A percentile compares a stretch with the other conserved stretches of the same genome.
phyloP scores from a whole-genome alignment of 2,329 filamentous ascomycete genomes.

The Aspergillus neoniger region DNA sequence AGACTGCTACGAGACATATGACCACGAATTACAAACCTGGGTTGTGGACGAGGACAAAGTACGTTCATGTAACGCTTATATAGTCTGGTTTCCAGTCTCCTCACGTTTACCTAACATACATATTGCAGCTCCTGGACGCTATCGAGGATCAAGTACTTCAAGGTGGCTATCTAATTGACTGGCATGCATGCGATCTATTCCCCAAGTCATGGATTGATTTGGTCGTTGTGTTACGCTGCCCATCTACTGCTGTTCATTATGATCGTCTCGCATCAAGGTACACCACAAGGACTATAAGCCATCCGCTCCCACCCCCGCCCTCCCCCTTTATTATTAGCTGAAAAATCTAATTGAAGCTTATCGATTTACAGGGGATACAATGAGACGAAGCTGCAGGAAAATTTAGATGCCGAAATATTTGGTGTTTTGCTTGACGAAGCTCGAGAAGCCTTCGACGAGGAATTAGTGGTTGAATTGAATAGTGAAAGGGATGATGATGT shows the following conservation, averaged over 20 bases:
- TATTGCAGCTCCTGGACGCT: constrained; percentile 69
- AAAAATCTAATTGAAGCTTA: constrained; percentile 9
- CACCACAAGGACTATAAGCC: constrained; percentile 1
- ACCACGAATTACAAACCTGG: constrained; percentile 82
- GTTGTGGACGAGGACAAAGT: constrained; percentile 97
- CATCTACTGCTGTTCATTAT: constrained; percentile 77
- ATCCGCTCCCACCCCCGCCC: background rate
- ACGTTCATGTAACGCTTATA: constrained; percentile 22
- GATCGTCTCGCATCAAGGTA: constrained; percentile 77
- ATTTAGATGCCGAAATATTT: constrained; percentile 97
- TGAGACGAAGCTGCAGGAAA: constrained; percentile 89
- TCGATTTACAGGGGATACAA: constrained; percentile 66
- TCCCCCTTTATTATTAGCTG: background rate
- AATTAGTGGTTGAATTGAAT: constrained; percentile 83
- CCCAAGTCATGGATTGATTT: constrained; percentile 92
- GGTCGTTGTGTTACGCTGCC: constrained; percentile 80
- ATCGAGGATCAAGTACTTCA: constrained; percentile 77
- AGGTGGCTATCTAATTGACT: constrained; percentile 90
- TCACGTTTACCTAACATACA: constrained; percentile 1
- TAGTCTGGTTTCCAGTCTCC: background rate
- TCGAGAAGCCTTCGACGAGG: constrained; percentile 77
- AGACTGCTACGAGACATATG: constrained; percentile 82
- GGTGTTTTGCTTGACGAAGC: constrained; percentile 91
- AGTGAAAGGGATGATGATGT: constrained; percentile 84
- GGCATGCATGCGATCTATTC: constrained; percentile 96